These are phyloP conservation scores for Capsaspora owczarzaki DNA, from an alignment of 78 protist species.

Conservation along the genomic window DNA sequence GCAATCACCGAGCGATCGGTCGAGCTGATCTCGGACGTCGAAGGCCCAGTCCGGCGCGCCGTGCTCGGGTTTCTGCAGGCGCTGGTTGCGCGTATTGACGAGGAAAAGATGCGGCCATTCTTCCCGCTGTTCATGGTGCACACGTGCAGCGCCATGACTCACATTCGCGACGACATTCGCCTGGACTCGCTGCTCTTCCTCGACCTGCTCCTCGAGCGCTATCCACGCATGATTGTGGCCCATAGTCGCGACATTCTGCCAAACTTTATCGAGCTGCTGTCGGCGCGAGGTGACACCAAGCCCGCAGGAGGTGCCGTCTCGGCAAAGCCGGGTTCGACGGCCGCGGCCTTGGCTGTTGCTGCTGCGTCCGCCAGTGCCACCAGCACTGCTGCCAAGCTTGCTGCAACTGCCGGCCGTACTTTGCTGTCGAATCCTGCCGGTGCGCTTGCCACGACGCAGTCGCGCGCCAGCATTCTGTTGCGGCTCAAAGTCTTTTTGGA, in stretches of 20 bases:
- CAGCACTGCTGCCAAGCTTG: no score
- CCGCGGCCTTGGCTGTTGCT: no score
- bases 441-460: no score
- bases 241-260: not conserved
- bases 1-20: not conserved
- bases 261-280: not conserved
- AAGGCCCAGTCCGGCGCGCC: not conserved
- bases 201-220: not conserved
- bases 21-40: not conserved
- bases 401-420: no score
- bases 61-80: not conserved
- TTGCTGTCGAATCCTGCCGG: no score
- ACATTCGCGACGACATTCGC: slow-evolving; percentile 3
- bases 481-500: no score
- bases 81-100: not conserved
- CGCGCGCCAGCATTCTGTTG: no score
- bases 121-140: not conserved
- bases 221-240: not conserved
- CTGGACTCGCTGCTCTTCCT: not conserved
- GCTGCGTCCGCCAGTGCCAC: no score
- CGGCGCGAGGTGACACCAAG: no score
- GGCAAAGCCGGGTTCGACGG: no score
- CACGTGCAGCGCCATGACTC: not conserved
- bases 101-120: not conserved
- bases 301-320: no score